phyloP scores from a whole-genome alignment of 2,329 filamentous ascomycete species.

The Verruconis gallopava region DNA sequence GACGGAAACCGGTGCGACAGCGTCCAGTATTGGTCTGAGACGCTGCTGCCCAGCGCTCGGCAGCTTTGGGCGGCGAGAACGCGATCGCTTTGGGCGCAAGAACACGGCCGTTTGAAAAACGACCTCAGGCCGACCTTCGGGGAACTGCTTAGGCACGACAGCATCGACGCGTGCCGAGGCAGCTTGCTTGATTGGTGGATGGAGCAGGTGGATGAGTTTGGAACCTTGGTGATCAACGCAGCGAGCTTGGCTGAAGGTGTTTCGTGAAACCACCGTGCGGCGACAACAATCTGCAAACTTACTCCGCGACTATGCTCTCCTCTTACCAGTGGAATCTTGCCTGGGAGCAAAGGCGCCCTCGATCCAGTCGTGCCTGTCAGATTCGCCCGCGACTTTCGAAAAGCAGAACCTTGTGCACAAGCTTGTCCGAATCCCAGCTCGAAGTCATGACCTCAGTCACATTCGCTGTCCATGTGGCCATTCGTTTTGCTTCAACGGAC shows the following conservation, averaged over 20 bases:
- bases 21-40: neutral
- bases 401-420: too few species aligned
- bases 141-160: neutral
- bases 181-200: neutral
- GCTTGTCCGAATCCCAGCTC: too few species aligned
- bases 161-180: neutral
- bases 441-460: too few species aligned
- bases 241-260: neutral
- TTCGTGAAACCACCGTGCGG: too few species aligned
- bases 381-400: too few species aligned
- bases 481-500: too few species aligned
- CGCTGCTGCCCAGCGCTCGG: neutral
- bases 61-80: neutral
- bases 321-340: too few species aligned
- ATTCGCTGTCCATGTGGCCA: too few species aligned
- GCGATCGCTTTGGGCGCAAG: neutral
- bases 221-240: neutral
- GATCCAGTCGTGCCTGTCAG: too few species aligned
- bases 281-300: too few species aligned
- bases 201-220: neutral
- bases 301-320: too few species aligned
- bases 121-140: neutral
- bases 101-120: neutral
- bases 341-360: too few species aligned
- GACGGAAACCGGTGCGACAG: neutral